Percentiles rank a stretch among this genome's conserved stretches.
These are phyloP conservation scores for Cytospora paraplurivora DNA, from an alignment of 2,329 filamentous ascomycete species.

Conservation along the genomic window DNA sequence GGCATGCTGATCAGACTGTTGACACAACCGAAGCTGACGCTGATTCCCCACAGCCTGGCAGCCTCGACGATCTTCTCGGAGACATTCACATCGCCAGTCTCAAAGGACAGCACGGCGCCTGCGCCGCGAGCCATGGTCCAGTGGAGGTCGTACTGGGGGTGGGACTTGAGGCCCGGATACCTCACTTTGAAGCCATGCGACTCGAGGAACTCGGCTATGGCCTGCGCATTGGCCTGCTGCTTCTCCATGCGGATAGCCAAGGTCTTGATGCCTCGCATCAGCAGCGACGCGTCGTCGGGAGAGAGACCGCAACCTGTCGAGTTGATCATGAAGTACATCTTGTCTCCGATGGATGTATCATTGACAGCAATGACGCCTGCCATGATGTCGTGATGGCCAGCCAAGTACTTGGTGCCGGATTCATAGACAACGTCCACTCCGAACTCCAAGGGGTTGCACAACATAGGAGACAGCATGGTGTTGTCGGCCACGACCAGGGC, in stretches of 20 bases:
- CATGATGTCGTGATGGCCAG: slow-evolving; percentile 98
- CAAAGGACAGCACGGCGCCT: slow-evolving; percentile 92
- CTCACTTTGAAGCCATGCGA: slow-evolving; percentile 89
- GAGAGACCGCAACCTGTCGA: slow-evolving; percentile 90
- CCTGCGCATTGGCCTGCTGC: slow-evolving; percentile 89
- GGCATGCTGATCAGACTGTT: slow-evolving; percentile 99
- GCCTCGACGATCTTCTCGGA: slow-evolving; percentile 95
- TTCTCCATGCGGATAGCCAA: slow-evolving; percentile 98
- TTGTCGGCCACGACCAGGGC: slow-evolving; percentile 94
- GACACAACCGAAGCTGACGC: slow-evolving; percentile 96
- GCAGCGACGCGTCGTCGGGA: slow-evolving; percentile 93
- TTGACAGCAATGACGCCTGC: slow-evolving; percentile 95
- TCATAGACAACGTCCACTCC: slow-evolving; percentile 97
- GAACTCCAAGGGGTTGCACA: slow-evolving; percentile 89
- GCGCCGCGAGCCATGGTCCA: slow-evolving; percentile 94
- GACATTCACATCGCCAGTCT: slow-evolving; percentile 82
- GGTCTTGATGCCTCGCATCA: slow-evolving; percentile 95
- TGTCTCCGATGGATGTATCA: slow-evolving; percentile 77
- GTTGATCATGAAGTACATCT: slow-evolving; percentile 96
- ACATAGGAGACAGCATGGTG: slow-evolving; percentile 96
- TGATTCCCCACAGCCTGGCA: slow-evolving; percentile 89
- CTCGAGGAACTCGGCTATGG: slow-evolving; percentile 91
- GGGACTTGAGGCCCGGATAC: slow-evolving; percentile 90
- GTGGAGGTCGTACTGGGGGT: slow-evolving; percentile 95
- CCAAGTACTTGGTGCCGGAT: slow-evolving; percentile 96